Evolutionary conservation across 768 basidiomycete species (phyloP), one percentile per base, ranked within the genome.

Genomic region (Rubroboletus pulcherrimus): DNA sequence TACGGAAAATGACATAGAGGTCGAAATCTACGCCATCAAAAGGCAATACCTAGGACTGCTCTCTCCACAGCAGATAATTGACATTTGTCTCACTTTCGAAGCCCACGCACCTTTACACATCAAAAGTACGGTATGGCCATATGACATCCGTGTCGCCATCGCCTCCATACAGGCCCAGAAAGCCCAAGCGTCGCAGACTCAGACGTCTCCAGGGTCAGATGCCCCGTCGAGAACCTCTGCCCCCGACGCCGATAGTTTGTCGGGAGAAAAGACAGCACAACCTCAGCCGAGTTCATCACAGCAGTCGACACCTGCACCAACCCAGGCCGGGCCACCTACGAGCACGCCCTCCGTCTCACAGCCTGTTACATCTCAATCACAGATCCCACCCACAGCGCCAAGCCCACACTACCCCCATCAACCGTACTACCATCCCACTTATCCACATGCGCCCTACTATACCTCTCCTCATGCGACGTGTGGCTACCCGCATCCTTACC

Each of bases 71-170:
- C 87, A 91, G 72, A 79, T 91, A 65, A 88, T 91, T 66, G 89
- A 90, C 62, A 83, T 91, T 63, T 91, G 87, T 67, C 76, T 91
- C 56, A 77, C 79, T 37, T 84, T 88, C 63, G 86, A 91, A 63
- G 67, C 82, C 9, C 80, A 90, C 74, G 83, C 84, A 14, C 83
- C 87, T 12, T 73, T 78, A 38, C 84, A 85, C 58, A 67, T 87
- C 50, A 85, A 81, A 69, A 76, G 75, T 53, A 74, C 82, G n/a
- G 72, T 91, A 70, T 91, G 89, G 89, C 89, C 89, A 11, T 70
- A 74, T 34, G 85, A 91, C 66, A 76, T 91, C 52, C 79, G 80
- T 54, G 80, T 78, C 49, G 84, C 83, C 44, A 87, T 89, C 57
- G 77, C 78, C 38, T 74, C 75, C 39, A 70, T 89, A 61, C 75